These are phyloP conservation scores for Cercophora scortea DNA, from an alignment of 495 filamentous ascomycete genomes.

Conservation along the genomic window DNA sequence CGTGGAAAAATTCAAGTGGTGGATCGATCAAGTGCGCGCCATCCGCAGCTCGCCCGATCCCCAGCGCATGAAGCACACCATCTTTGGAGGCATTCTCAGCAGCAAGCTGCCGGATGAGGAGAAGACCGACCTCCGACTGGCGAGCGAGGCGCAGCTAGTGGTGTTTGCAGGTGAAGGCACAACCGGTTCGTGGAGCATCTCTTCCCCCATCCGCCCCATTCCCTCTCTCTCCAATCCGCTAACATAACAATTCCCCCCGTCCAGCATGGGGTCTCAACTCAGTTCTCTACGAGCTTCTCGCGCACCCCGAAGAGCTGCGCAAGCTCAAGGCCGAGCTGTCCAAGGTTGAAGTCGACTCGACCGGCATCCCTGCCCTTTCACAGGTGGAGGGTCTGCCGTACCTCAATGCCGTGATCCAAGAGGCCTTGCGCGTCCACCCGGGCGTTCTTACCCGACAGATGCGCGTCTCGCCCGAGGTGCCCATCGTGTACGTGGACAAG, in stretches of 20 bases:
- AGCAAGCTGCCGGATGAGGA: slow-evolving; percentile 1
- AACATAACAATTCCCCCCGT: no score
- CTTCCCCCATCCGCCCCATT: no score
- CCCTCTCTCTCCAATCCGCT: no score
- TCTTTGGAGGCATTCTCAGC: slow-evolving; percentile 6
- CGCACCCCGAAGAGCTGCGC: background rate
- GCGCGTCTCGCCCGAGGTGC: slow-evolving; percentile 3
- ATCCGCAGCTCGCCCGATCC: background rate
- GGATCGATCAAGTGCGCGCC: background rate
- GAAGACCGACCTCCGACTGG: background rate
- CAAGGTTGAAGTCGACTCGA: background rate
- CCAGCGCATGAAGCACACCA: slow-evolving; percentile 1
- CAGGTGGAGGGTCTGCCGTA: slow-evolving; percentile 6
- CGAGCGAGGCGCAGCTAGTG: slow-evolving; percentile 1
- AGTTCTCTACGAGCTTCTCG: background rate
- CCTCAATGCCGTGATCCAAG: slow-evolving; percentile 7
- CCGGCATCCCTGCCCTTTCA: background rate
- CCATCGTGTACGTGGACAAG: slow-evolving; percentile 3
- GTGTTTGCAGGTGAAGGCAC: slow-evolving; percentile 5
- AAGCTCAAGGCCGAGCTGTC: background rate
- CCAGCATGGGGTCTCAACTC: background rate
- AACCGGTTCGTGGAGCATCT: no score
- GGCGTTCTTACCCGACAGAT: background rate
- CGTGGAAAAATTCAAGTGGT: no score
- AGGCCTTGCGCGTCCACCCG: slow-evolving; percentile 6